A percentile compares a stretch with the other conserved stretches of the same genome.
phyloP scores from a whole-genome alignment of 192 early-diverging fungal genomes.

The Funneliformis geosporum region DNA sequence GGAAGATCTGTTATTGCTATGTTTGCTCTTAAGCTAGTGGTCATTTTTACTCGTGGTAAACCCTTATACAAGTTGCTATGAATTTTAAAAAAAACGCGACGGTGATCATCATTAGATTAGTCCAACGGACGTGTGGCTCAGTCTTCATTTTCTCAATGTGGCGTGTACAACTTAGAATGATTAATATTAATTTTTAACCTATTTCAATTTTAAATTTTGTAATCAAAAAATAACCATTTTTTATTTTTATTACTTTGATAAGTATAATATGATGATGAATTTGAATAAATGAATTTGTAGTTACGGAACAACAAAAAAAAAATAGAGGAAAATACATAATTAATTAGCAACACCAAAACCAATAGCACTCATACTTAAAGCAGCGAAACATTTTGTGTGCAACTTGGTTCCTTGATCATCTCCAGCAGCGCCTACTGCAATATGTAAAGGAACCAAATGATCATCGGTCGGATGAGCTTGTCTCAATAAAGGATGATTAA shows the following conservation, averaged over 20 bases:
- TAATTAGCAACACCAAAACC: neutral
- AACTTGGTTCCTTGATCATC: slow-evolving; percentile 33
- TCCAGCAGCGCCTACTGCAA: slow-evolving; percentile 64
- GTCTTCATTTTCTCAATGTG: no score
- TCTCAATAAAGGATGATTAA: slow-evolving; percentile 34
- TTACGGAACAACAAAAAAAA: no score
- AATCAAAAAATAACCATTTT: no score
- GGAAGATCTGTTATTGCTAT: neutral
- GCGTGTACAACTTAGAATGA: no score
- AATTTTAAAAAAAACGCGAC: neutral
- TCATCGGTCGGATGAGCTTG: slow-evolving; percentile 67
- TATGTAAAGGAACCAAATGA: slow-evolving; percentile 69
- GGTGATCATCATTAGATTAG: no score
- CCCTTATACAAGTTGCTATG: no score
- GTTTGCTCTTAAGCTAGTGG: neutral
- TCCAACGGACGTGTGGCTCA: no score
- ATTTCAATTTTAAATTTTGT: no score
- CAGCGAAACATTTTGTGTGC: neutral
- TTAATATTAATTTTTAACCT: no score
- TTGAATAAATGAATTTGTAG: no score
- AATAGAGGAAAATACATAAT: neutral
- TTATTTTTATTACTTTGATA: no score
- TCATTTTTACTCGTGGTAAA: neutral
- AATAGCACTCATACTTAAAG: neutral
- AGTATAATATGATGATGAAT: no score